Base-by-base conservation (phyloP, 2,329 filamentous ascomycete genomes). In the Sporothrix variecibatus region DNA sequence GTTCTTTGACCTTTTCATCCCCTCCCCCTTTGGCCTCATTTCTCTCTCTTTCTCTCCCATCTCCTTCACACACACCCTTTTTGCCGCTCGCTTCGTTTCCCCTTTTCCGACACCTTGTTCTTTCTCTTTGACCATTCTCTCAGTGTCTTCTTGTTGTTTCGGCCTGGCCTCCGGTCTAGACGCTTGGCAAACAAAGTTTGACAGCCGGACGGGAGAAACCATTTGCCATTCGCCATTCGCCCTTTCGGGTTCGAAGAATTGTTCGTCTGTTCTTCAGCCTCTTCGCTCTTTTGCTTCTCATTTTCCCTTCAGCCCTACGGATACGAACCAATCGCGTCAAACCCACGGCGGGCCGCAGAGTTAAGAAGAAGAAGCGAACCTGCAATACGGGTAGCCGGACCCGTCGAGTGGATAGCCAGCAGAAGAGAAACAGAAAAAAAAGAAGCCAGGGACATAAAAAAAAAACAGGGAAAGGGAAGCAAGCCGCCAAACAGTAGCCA, bases 331-430 rank as follows among this genome's bases (percentile, higher is more conserved):
- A 34, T 51, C 43, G 43, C 65, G 9, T 34, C 65, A 51, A 43
- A 68, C 43, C 65, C 65, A 51, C 65, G 65, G 46, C 65, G 43
- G 65, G 40, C 65, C 43, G 26, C 65, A 68, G 26, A 51, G 17
- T n/a, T 11, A 46, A 12, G 11, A n/a, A 51, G 43, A 46, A 15
- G 23, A 23, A 28, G 23, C 28, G 23, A 6, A 23, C 6, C 26
- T 34, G 43, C 65, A 51, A 65, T 23, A 40, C 38, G n/a, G n/a
- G 12, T 28, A 65, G 23, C n/a, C 38, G 40, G 43, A 38, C 51
- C 40, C 28, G 62, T 65, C 15, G 9, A 43, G 62, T 43, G 65
- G 43, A 34, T 34, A 51, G 43, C 64, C 64, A 31, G 46, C 62
- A 38, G 23, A 46, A 23, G 46, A 43, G 40, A 51, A 34, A 67